phyloP scores from a whole-genome alignment of 352 stramenopile species.

The Globisporangium radiosum region DNA sequence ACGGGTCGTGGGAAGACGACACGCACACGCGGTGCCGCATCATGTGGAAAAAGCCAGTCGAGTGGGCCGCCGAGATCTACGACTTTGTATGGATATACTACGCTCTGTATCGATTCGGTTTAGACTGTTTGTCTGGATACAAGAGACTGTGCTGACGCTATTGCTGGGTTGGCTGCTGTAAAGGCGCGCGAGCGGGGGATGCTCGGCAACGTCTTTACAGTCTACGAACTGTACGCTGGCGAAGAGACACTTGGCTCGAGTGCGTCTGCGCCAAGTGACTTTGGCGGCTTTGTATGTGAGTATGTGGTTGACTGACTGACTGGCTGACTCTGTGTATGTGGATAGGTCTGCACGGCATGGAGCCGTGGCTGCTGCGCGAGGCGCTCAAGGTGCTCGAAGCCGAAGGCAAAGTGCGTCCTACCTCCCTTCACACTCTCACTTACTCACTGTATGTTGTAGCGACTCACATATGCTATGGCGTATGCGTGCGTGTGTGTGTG shows the following conservation, averaged over 20 bases:
- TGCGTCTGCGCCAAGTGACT: slow-evolving; percentile 16
- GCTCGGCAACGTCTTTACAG: slow-evolving; percentile 78
- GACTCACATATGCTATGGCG: background rate
- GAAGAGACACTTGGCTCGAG: slow-evolving; percentile 75
- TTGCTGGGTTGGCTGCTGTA: background rate
- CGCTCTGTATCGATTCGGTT: background rate
- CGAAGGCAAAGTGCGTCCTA: slow-evolving; percentile 56
- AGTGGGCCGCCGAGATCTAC: slow-evolving; percentile 82
- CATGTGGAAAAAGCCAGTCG: slow-evolving; percentile 80
- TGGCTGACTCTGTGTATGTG: background rate
- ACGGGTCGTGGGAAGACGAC: slow-evolving; percentile 77
- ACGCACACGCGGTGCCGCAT: slow-evolving; percentile 71
- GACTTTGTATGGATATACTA: slow-evolving; percentile 50
- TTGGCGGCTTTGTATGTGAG: background rate
- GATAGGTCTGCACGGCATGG: slow-evolving; percentile 73
- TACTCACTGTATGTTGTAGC: background rate
- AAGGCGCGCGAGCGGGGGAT: slow-evolving; percentile 68
- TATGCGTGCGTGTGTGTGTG: no score
- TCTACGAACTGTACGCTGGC: slow-evolving; percentile 81
- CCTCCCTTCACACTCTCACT: background rate
- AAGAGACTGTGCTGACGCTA: slow-evolving; percentile 8
- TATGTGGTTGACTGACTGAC: background rate
- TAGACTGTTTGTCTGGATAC: slow-evolving; percentile 1
- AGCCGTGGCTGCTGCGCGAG: slow-evolving; percentile 77
- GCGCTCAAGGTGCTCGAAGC: slow-evolving; percentile 65